A percentile compares a stretch with the other conserved stretches of the same genome.
phyloP scores from a whole-genome alignment of 257 asterid genomes.

The Coffea canephora region DNA sequence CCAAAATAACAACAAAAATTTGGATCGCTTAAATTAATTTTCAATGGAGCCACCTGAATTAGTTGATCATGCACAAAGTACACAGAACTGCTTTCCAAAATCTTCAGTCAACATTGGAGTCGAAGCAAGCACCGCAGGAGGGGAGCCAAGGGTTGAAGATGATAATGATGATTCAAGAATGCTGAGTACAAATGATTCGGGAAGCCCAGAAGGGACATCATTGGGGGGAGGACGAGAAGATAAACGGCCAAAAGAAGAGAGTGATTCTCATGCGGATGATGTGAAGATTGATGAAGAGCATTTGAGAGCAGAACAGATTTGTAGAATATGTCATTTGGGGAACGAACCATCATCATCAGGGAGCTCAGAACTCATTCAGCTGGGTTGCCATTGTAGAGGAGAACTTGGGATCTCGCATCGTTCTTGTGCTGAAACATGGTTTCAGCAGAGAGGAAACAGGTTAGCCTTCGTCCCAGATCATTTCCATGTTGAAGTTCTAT shows the following conservation, averaged over 20 bases:
- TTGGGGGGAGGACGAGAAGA: neutral
- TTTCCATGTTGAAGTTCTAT: no score
- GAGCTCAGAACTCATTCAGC: conserved; percentile 28
- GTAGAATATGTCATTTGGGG: conserved; percentile 59
- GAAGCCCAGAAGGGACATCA: neutral
- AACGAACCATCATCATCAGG: conserved; percentile 23
- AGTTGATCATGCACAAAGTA: conserved; percentile 12
- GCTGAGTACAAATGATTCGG: neutral
- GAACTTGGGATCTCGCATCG: conserved; percentile 46
- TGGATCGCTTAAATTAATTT: no score
- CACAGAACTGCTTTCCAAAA: neutral
- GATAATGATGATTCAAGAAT: conserved; percentile 6
- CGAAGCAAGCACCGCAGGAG: neutral
- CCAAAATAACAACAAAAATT: neutral
- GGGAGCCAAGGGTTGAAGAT: neutral
- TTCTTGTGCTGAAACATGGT: conserved; percentile 55
- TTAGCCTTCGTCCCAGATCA: neutral
- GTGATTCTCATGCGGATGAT: conserved; percentile 18
- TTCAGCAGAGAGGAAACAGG: conserved; percentile 48
- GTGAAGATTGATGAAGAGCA: conserved; percentile 2
- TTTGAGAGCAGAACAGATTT: conserved; percentile 25
- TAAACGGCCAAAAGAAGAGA: neutral
- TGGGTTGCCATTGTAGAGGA: conserved; percentile 52
- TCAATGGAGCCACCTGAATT: conserved; percentile 23
- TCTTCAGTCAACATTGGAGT: neutral